Evolutionary conservation across 2,329 filamentous ascomycete genomes (phyloP), one percentile per base, ranked within the genome.

Genomic region (Cryphonectria nitschkei): DNA sequence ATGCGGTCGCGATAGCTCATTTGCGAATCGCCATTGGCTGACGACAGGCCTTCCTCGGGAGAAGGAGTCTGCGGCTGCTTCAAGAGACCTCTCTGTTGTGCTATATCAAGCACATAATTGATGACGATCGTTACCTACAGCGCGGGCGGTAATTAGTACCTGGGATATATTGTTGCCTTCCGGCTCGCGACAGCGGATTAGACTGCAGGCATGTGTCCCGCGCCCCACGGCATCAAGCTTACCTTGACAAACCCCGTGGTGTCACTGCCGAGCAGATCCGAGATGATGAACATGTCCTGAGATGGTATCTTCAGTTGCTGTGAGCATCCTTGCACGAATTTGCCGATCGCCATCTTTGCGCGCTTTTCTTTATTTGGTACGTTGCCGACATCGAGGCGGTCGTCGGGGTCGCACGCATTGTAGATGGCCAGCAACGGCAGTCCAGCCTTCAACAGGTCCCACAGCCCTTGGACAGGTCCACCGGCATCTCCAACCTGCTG

Each of bases 211-310:
- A 41, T 41, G 37, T 39, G 11, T 16, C 32, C 8, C 22, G 9
- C 34, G 37, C 32, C 46, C 46, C 1, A 39, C 16, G 60, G 13
- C 22, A 39, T 9, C n/a, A 5, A 29, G 34, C 71, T 39, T 79
- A 94, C 93, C 88, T 98, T 98, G 75, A 98, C 94, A 79, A 99
- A 98, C 3, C 96, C 96, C 61, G 94, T 98, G 0, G 96, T 99
- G 81, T 98, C 97, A 76, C 95, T 94, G 68, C 94, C 93, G 81
- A 96, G 95, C 62, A 98, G 84, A 81, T 99, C 95, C 70, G 90
- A 93, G 76, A 99, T 92, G 76, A 97, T 92, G 80, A 98, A 98
- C 77, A 93, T 95, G 73, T 97, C 94, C 64, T 91, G 88, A 5
- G 93, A 85, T 2, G 92, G 88, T 68, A 98, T 92, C 69, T 90